Evolutionary conservation across 495 filamentous ascomycete genomes (phyloP), one percentile per base, ranked within the genome.

Genomic region (Podospora australis): DNA sequence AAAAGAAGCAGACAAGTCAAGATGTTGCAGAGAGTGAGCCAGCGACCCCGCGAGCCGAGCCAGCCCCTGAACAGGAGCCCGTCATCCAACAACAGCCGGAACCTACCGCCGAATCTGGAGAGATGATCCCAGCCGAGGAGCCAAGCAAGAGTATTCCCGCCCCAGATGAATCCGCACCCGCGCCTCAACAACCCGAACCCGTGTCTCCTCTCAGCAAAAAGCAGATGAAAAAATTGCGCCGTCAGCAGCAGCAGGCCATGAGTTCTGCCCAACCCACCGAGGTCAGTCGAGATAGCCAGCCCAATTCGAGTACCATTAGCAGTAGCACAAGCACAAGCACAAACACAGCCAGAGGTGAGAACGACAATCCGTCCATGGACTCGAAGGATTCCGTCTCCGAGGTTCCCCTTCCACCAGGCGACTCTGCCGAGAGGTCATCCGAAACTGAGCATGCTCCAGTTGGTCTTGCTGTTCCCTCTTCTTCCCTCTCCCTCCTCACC

Each of bases 221-320:
- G 22, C 13, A 23, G 22, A 13, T 16, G 22, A 43, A 26, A 24
- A 16, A 6, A 24, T 4, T 8, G 34, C 17, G 11, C 34, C 34
- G n/a, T 36, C 4, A 74, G 54, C 64, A 71, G 50, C 68, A 66
- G 44, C 62, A 63, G 50, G 60, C 56, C 39, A 55, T 61, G 16
- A 53, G 40, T 20, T 60, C 58, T 36, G 51, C 57, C 5, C 50
- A 58, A 16, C 61, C 60, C 25, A 43, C 60, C 35, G 57, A 63
- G 40, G 40, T 23, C 20, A 43, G 40, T 43, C 40, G 40, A 43
- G 40, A 43, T 16, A 43, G 22, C 40, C 21, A 43, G 22, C 40
- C 20, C 22, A 21, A n/a, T n/a, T n/a, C n/a, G n/a, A n/a, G n/a
- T n/a, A n/a, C 20, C 40, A 43, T 6, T 43, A 36, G 32, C 32